A percentile compares a stretch with the other conserved stretches of the same genome.
These are phyloP conservation scores for Vanilla planifolia DNA, from an alignment of 106 monocot species.

Conservation along the genomic window DNA sequence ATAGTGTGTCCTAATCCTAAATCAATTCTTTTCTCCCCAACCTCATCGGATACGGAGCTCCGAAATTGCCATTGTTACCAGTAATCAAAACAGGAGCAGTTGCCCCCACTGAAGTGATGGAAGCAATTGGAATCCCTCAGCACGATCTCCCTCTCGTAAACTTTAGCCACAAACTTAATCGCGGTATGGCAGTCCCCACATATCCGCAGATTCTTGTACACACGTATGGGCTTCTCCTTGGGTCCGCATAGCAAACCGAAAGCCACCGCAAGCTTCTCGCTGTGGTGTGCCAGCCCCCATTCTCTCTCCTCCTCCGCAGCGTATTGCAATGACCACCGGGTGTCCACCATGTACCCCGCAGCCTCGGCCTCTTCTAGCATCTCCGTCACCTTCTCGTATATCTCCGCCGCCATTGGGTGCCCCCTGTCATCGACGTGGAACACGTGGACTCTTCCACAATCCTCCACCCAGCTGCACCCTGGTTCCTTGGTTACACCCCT, in stretches of 20 bases:
- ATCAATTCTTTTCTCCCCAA: too few relatives aligned
- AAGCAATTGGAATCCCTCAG: slow-evolving; percentile 58
- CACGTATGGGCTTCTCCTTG: slow-evolving; percentile 26
- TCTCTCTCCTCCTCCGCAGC: slow-evolving; percentile 28
- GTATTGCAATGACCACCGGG: slow-evolving; percentile 37
- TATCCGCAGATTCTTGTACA: slow-evolving; percentile 62
- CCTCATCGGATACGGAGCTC: too few relatives aligned
- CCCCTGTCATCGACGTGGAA: slow-evolving; percentile 40
- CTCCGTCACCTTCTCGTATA: slow-evolving; percentile 47
- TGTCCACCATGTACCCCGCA: slow-evolving; percentile 38
- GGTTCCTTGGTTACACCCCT: slow-evolving; percentile 42
- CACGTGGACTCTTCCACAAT: slow-evolving; percentile 23
- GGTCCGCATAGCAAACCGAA: slow-evolving; percentile 44
- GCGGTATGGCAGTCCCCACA: slow-evolving; percentile 65
- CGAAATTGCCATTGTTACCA: too few relatives aligned
- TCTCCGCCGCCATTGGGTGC: slow-evolving; percentile 33
- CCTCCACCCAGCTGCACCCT: slow-evolving; percentile 63
- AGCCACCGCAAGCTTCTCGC: slow-evolving; percentile 64
- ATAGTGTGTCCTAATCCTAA: too few relatives aligned
- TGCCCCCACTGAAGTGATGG: slow-evolving; percentile 49
- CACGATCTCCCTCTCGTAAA: slow-evolving; percentile 34
- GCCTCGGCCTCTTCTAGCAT: slow-evolving; percentile 39
- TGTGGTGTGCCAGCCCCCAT: slow-evolving; percentile 35
- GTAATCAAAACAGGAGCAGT: slow-evolving; percentile 60
- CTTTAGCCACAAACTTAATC: slow-evolving; percentile 44